Percentiles rank a stretch among this genome's conserved stretches.
phyloP scores from a whole-genome alignment of 2,329 filamentous ascomycete species.

The Pyricularia pennisetigena region DNA sequence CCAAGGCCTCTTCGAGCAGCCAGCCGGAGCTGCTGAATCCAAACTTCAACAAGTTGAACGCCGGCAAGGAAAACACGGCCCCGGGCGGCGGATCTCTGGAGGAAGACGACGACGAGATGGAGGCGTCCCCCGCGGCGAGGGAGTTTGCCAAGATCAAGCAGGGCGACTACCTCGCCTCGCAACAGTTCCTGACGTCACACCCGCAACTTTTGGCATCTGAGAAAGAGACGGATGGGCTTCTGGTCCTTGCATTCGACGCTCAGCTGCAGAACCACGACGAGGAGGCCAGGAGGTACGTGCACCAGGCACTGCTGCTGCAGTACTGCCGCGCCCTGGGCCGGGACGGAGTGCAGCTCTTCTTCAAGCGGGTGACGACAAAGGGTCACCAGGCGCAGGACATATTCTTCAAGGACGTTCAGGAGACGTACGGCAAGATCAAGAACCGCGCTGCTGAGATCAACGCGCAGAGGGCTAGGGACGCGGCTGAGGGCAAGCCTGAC shows the following conservation, averaged over 20 bases:
- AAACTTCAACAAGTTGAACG: constrained; percentile 21
- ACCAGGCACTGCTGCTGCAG: constrained; percentile 85
- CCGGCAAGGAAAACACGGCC: constrained; percentile 7
- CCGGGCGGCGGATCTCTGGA: constrained; percentile 20
- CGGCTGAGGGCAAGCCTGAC: constrained; percentile 33
- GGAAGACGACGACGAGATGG: constrained; percentile 62
- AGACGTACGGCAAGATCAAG: constrained; percentile 76
- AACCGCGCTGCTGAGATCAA: constrained; percentile 65
- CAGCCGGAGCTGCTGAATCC: constrained; percentile 72
- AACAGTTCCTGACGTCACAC: constrained; percentile 70
- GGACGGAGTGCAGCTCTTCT: constrained; percentile 86
- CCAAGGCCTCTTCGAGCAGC: constrained; percentile 33
- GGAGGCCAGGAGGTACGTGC: constrained; percentile 77
- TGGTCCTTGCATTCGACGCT: constrained; percentile 86
- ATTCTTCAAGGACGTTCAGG: constrained; percentile 87
- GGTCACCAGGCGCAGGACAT: constrained; percentile 85
- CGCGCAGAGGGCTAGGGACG: constrained; percentile 39
- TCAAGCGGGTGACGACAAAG: constrained; percentile 85
- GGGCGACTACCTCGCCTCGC: constrained; percentile 61
- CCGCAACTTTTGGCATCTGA: constrained; percentile 65
- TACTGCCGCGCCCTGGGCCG: constrained; percentile 86
- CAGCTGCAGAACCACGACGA: constrained; percentile 68
- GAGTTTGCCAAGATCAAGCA: constrained; percentile 71
- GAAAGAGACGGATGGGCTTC: constrained; percentile 79
- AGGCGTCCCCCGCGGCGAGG: constrained; percentile 69